These are phyloP conservation scores for Suillus brevipes DNA, from an alignment of 768 basidiomycete species.

Conservation along the genomic window DNA sequence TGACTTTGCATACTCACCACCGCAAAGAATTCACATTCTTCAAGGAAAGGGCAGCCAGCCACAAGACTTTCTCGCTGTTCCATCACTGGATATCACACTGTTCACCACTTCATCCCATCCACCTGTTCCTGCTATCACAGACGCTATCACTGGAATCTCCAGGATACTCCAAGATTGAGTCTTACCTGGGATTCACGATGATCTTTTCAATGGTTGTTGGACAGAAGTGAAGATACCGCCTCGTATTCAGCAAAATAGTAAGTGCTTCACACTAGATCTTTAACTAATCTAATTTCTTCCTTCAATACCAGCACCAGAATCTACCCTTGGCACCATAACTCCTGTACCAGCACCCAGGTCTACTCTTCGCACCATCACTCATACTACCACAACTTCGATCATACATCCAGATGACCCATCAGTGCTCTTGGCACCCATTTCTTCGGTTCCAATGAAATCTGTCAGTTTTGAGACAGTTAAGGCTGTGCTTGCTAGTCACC, in stretches of 20 bases:
- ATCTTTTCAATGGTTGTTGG: neutral
- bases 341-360: neutral
- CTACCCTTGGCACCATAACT: neutral
- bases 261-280: neutral
- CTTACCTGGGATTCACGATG: neutral
- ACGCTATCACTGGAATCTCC: neutral
- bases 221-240: neutral
- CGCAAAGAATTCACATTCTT: neutral
- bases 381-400: neutral
- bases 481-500: neutral
- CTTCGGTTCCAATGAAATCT: neutral
- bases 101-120: neutral
- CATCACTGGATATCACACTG: neutral
- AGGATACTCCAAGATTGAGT: neutral
- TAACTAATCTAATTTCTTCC: neutral
- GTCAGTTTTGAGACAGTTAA: neutral
- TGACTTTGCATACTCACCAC: neutral
- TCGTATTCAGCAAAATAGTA: neutral
- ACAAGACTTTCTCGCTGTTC: neutral
- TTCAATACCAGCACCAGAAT: neutral
- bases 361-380: neutral
- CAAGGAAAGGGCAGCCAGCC: neutral
- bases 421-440: neutral
- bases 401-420: neutral
- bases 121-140: neutral